A percentile compares a stretch with the other conserved stretches of the same genome.
phyloP scores from a whole-genome alignment of 768 basidiomycete species.

The Boletus rex-veris region DNA sequence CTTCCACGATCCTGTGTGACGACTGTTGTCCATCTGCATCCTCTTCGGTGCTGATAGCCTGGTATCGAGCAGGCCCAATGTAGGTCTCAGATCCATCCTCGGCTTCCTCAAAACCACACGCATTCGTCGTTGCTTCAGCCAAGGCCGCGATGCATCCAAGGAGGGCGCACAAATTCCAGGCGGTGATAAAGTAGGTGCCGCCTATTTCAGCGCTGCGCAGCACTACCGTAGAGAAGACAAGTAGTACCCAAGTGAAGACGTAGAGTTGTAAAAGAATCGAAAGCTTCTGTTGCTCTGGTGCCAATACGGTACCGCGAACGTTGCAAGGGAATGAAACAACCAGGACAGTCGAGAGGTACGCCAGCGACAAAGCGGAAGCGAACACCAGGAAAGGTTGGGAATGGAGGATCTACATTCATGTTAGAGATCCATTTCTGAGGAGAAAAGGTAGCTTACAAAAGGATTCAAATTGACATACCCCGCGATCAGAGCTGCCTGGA shows the following conservation, averaged over 20 bases:
- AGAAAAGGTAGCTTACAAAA: constrained; percentile 43
- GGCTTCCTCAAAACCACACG: constrained; percentile 10
- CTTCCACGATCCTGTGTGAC: constrained; percentile 28
- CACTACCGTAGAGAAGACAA: constrained; percentile 47
- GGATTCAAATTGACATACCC: constrained; percentile 57
- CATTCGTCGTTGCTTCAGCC: constrained; percentile 33
- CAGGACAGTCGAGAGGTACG: constrained; percentile 46
- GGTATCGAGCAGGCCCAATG: constrained; percentile 23
- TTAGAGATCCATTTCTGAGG: background rate
- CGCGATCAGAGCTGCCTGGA: constrained; percentile 47
- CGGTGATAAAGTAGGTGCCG: constrained; percentile 54
- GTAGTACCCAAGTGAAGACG: constrained; percentile 54
- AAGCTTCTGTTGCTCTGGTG: constrained; percentile 46
- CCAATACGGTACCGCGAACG: constrained; percentile 16
- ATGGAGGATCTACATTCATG: constrained; percentile 52
- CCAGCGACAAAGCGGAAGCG: constrained; percentile 44
- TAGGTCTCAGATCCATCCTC: constrained; percentile 7
- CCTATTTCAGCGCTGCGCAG: constrained; percentile 44
- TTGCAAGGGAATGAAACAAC: constrained; percentile 37
- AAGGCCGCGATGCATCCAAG: constrained; percentile 39
- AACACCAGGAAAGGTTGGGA: constrained; percentile 53
- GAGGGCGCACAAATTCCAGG: constrained; percentile 49
- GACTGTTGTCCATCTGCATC: constrained; percentile 9
- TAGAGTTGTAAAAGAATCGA: constrained; percentile 53
- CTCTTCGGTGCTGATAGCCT: constrained; percentile 19